A percentile compares a stretch with the other conserved stretches of the same genome.
phyloP scores from a whole-genome alignment of 164 flowering plant species.

The Vitis labrusca region DNA sequence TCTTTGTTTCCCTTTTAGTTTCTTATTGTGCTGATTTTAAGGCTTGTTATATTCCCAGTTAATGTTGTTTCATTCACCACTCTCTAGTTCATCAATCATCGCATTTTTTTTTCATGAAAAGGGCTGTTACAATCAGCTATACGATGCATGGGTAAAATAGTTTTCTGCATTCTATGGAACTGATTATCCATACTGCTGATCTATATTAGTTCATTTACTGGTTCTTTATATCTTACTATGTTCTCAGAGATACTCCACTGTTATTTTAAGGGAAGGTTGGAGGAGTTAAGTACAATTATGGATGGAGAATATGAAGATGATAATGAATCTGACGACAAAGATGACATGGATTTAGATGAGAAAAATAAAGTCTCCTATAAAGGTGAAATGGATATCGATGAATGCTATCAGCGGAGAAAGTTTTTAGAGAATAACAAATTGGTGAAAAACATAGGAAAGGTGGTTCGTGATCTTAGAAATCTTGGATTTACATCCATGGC shows the following conservation, averaged over 20 bases:
- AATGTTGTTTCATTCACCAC: no score
- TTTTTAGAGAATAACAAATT: constrained; percentile 46
- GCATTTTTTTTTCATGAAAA: not conserved
- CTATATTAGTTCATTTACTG: not conserved
- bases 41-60: no score
- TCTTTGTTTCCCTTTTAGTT: no score
- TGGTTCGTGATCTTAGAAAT: constrained; percentile 83
- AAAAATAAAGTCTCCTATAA: constrained; percentile 23
- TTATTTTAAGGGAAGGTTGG: constrained; percentile 80
- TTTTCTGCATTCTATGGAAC: not conserved
- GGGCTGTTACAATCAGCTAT: not conserved
- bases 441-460: constrained; percentile 82
- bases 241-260: constrained; percentile 66
- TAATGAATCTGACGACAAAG: constrained; percentile 30
- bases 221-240: constrained; percentile 8
- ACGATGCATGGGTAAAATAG: not conserved
- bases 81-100: not conserved
- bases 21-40: no score
- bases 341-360: constrained; percentile 62
- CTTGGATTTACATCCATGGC: constrained; percentile 90
- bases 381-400: constrained; percentile 67
- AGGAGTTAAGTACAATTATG: constrained; percentile 70
- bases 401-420: constrained; percentile 26
- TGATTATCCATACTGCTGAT: not conserved
- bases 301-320: constrained; percentile 46